Evolutionary conservation across 371 early-diverging fungal species (phyloP), one percentile per base, ranked within the genome.

Genomic region (Funneliformis caledonium): DNA sequence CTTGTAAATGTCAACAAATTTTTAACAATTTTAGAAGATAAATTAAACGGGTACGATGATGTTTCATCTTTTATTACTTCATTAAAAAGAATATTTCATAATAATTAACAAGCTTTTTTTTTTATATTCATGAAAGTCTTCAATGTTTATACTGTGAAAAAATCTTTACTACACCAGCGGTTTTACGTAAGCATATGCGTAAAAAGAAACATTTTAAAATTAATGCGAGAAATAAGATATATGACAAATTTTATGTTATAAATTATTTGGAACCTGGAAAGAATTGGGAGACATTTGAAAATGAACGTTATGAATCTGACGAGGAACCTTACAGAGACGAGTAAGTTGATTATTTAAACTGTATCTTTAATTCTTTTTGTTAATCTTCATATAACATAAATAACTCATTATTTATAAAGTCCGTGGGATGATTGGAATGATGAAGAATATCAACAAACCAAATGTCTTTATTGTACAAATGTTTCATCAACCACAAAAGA

Each of bases 191-290:
- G 85, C 98, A 98, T 81, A 97, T 98, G 97, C 93, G 97, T 83
- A 98, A 98, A 89, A 98, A 98, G 94, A 97, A 96, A 89, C 98
- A 97, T 85, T 97, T 97, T 87, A 95, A 95, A 88, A 96, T 98
- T 85, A 93, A 93, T 77, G 89, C 97, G 31, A 91, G 92, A 64
- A 97, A 97, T 85, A 91, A 93, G 78, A 89, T 93, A 50, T 98
- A 98, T 76, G 98, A 98, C 85, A 91, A 94, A 50, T 98, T 96
- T 85, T 98, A 97, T 83, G 92, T 98, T n/a, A 93, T 97, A 84
- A 98, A 98, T 83, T 97, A 97, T 80, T 81, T 94, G 76, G 96
- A 97, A 83, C 96, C 96, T 2, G 96, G 96, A 61, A 94, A 94
- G 84, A 95, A 95, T 88, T 95, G 97, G 96, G 96, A 96, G 85